Conservation (phyloP, 1,139 yeast species). For the Saccharomyces hybrid region DNA sequence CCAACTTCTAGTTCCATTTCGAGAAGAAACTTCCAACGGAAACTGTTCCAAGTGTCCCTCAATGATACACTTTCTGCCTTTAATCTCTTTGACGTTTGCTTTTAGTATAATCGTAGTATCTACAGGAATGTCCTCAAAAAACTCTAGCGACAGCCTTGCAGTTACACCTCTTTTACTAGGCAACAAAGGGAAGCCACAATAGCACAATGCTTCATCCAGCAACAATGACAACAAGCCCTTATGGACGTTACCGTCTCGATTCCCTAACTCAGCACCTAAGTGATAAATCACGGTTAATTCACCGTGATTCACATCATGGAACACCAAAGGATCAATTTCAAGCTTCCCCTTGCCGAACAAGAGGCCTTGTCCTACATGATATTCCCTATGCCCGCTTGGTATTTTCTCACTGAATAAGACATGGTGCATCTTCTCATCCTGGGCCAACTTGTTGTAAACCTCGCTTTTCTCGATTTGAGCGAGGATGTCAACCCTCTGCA, state of each 20-base stretch:
- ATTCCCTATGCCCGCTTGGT: conserved; percentile 53
- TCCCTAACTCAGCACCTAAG: conserved; percentile 57
- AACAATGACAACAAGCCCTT: conserved; percentile 82
- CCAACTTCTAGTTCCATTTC: conserved; percentile 5
- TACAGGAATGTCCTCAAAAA: conserved; percentile 57
- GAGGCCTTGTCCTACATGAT: conserved; percentile 62
- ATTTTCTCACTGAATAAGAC: conserved; percentile 34
- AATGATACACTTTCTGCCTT: conserved; percentile 77
- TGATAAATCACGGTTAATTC: conserved; percentile 58
- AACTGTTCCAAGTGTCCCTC: conserved; percentile 54
- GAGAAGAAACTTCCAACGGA: conserved; percentile 18
- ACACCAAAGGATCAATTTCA: conserved; percentile 61
- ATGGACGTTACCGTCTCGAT: conserved; percentile 65
- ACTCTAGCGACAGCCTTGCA: conserved; percentile 63
- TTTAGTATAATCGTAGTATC: conserved; percentile 57
- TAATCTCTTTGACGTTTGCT: conserved; percentile 58
- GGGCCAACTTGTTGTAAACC: conserved; percentile 12
- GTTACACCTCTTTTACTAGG: conserved; percentile 91
- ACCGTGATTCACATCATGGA: conserved; percentile 40
- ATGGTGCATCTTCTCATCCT: conserved; percentile 15
- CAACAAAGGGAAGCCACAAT: conserved; percentile 77
- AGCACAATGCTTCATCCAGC: conserved; percentile 79
- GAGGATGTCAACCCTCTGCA: conserved; percentile 24
- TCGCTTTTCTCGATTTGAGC: conserved; percentile 13
- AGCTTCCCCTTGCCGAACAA: conserved; percentile 54